phyloP scores from a whole-genome alignment of 2,329 filamentous ascomycete species.

The Pezicula neosporulosa region DNA sequence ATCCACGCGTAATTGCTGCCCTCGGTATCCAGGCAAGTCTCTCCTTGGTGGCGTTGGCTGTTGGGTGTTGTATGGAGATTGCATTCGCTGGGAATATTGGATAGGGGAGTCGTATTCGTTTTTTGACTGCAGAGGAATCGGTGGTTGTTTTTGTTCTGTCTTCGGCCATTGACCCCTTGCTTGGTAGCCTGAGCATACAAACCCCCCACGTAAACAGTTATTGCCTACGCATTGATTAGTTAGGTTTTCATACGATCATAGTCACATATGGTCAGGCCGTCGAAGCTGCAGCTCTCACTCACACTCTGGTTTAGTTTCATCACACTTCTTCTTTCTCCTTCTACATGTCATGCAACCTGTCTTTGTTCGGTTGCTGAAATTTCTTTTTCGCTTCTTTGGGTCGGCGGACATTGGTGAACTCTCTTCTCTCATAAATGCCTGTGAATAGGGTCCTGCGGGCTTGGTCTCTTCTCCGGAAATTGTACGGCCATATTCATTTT shows the following conservation, averaged over 20 bases:
- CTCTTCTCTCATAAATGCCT: slow-evolving; percentile 22
- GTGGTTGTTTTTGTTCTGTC: slow-evolving; percentile 63
- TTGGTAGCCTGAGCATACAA: slow-evolving; percentile 88
- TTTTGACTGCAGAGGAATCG: slow-evolving; percentile 80
- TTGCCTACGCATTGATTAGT: slow-evolving; percentile 50
- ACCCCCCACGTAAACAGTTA: slow-evolving; percentile 88
- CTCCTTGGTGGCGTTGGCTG: slow-evolving; percentile 35
- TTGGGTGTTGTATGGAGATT: slow-evolving; percentile 48
- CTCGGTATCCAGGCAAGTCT: slow-evolving; percentile 57
- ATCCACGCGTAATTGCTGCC: slow-evolving; percentile 59
- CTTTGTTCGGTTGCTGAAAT: slow-evolving; percentile 94
- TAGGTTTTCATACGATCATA: no score
- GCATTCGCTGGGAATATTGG: slow-evolving; percentile 44
- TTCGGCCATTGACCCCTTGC: slow-evolving; percentile 77
- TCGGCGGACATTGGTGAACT: slow-evolving; percentile 52
- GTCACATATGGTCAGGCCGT: neutral
- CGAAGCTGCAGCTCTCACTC: slow-evolving; percentile 35
- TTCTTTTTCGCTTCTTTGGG: slow-evolving; percentile 68
- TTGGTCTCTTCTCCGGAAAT: slow-evolving; percentile 34
- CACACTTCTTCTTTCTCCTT: slow-evolving; percentile 94
- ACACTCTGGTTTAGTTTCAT: slow-evolving; percentile 92
- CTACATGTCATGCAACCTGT: slow-evolving; percentile 93
- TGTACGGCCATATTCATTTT: slow-evolving; percentile 31
- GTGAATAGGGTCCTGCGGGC: slow-evolving; percentile 30
- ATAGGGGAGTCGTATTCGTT: slow-evolving; percentile 51